Percentiles rank a stretch among this genome's conserved stretches.
Conservation (phyloP, 2,329 filamentous ascomycete species). For the Apiospora phragmitis region DNA sequence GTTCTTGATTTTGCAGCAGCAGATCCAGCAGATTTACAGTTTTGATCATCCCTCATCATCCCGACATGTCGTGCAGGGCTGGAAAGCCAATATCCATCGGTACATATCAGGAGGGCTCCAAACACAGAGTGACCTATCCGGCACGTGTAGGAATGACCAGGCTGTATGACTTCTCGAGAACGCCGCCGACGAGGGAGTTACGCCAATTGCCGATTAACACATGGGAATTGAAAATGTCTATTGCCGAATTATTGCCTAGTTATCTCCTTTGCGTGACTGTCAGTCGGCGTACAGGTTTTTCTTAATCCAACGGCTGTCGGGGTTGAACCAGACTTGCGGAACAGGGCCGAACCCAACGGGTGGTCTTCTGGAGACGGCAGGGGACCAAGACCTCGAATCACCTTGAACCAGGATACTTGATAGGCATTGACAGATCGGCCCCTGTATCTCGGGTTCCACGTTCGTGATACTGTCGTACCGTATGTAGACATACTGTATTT, state of each 20-base stretch:
- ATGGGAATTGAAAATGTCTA: background rate
- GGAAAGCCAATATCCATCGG: background rate
- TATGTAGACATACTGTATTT: background rate
- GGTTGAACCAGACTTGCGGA: constrained; percentile 5
- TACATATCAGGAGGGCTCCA: background rate
- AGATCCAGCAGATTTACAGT: background rate
- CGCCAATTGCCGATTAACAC: background rate
- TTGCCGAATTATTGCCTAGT: background rate
- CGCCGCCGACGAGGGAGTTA: background rate
- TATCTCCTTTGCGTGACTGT: background rate
- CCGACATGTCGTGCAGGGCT: background rate
- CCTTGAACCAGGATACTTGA: background rate
- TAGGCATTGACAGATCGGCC: constrained; percentile 1
- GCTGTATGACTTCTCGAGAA: background rate
- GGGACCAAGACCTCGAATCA: background rate
- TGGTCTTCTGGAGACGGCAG: background rate
- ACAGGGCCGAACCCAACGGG: constrained; percentile 1
- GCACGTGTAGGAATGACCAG: background rate
- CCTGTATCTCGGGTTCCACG: constrained; percentile 1
- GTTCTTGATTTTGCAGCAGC: background rate
- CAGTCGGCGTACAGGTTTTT: background rate
- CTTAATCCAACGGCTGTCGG: background rate
- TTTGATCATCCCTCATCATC: background rate
- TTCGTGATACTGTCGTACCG: background rate
- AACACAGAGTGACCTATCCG: background rate